Base-by-base conservation (phyloP, 306 rosid species). In the Fragaria ananassa region DNA sequence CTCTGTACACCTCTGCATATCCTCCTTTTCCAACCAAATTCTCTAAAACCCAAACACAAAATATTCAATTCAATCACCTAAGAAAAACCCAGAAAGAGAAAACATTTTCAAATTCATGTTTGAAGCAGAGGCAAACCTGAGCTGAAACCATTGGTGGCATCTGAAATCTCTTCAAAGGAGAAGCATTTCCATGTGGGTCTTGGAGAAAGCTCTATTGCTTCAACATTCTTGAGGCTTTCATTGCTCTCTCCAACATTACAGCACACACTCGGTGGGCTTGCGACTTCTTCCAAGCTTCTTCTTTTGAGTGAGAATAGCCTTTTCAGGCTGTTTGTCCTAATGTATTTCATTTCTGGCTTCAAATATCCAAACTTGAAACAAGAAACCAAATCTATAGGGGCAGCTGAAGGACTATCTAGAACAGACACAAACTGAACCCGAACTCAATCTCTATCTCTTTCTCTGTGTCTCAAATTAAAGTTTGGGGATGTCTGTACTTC, bases 21-120 rank as follows among this genome's bases (percentile, higher is more conserved):
- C 99, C 99, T 81, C 99, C 96, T 85, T 86, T 91, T 25, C 98
- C 97, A 23, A 96, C 96, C 81, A 96, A 19, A 73, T 96, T 96
- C 51, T 89, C 98, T 96, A 83, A 51, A 62, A 67, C 81, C 80
- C 71, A 68, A 61, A 31, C 6, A 5, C 56, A 71, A 78, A 34
- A 68, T 4, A 11, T 50, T 57, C 70, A 71, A 49, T 70, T 58
- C 74, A 72, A 39, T 35, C 35, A 29, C 42, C 74, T 65, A 51
- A 62, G 56, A 50, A 12, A 27, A 35, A 71, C 47, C 18, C 2
- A 56, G 15, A 6, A 57, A 15, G 13, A 18, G n/a, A 56, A 23
- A 35, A 49, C 51, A n/a, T 2, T 9, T 3, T 5, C 51, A 12
- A 50, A 39, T 25, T 12, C 3, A 25, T 12, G 2, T 25, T 34